Conservation (phyloP, 257 asterid species). For the Cordia subcordata region DNA sequence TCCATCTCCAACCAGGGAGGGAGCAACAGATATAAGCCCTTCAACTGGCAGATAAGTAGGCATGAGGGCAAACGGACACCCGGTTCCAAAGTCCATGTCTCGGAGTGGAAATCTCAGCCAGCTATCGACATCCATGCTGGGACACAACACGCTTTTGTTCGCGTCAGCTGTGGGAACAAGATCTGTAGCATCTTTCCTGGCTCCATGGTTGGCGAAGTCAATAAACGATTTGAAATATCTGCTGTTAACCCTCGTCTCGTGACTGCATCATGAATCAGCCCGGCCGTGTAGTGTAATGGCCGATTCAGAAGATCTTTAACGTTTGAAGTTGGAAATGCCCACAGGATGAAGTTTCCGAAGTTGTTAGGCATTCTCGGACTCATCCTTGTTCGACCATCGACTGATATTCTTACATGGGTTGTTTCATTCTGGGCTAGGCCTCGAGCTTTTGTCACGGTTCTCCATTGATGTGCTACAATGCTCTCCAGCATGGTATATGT, state of each 20-base stretch:
- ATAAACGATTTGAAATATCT: conserved; percentile 68
- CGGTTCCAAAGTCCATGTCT: conserved; percentile 73
- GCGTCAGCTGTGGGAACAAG: conserved; percentile 59
- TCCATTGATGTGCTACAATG: conserved; percentile 79
- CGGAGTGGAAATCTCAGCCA: conserved; percentile 84
- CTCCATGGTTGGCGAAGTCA: conserved; percentile 58
- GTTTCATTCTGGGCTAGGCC: conserved; percentile 42
- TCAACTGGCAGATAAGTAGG: conserved; percentile 71
- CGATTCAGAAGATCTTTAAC: conserved; percentile 39
- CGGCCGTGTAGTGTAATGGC: conserved; percentile 51
- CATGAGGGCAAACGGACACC: conserved; percentile 66
- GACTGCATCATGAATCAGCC: conserved; percentile 61
- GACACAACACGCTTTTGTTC: conserved; percentile 47
- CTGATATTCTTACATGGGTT: conserved; percentile 57
- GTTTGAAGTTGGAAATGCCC: conserved; percentile 63
- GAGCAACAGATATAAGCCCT: conserved; percentile 62
- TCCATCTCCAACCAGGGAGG: conserved; percentile 61
- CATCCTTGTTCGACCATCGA: conserved; percentile 68
- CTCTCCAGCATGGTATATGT: conserved; percentile 72
- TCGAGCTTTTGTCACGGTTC: conserved; percentile 64
- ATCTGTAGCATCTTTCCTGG: conserved; percentile 32
- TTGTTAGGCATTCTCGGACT: conserved; percentile 56
- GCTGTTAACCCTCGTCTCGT: conserved; percentile 42
- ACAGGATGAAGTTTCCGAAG: conserved; percentile 72
- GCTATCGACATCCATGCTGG: conserved; percentile 70